phyloP scores from a whole-genome alignment of 2,329 filamentous ascomycete species.

The Leptographium flavum region DNA sequence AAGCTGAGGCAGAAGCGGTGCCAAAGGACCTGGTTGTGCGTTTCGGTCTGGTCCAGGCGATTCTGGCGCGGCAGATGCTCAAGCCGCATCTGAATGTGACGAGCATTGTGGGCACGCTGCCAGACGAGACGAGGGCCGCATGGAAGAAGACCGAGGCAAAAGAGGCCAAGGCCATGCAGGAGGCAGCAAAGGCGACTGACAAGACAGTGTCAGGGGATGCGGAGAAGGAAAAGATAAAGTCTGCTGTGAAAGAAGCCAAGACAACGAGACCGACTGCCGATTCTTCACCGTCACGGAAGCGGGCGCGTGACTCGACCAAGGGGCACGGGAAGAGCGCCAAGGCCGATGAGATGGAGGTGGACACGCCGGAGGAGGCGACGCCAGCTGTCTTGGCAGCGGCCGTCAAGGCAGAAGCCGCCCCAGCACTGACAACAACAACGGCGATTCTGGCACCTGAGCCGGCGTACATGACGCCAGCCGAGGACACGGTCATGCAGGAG shows the following conservation, averaged over 20 bases:
- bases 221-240: too few relatives aligned
- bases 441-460: too few relatives aligned
- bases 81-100: constrained; percentile 28
- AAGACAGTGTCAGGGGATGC: too few relatives aligned
- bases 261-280: too few relatives aligned
- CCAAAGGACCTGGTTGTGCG: constrained; percentile 28
- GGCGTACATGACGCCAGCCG: not conserved
- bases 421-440: too few relatives aligned
- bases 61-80: constrained; percentile 33
- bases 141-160: constrained; percentile 9
- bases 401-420: too few relatives aligned
- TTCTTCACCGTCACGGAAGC: too few relatives aligned
- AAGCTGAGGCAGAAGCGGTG: constrained; percentile 27
- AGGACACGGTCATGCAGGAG: not conserved
- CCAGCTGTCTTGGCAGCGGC: too few relatives aligned
- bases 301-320: too few relatives aligned
- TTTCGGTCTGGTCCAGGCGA: constrained; percentile 28
- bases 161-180: not conserved
- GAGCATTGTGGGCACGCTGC: constrained; percentile 28
- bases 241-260: not conserved
- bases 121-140: constrained; percentile 17
- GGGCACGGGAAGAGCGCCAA: not conserved
- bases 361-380: not conserved
- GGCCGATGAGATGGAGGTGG: not conserved
- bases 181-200: not conserved